A percentile compares a stretch with the other conserved stretches of the same genome.
These are phyloP conservation scores for Xylariaceae sp. DNA, from an alignment of 2,329 filamentous ascomycete species.

Conservation along the genomic window DNA sequence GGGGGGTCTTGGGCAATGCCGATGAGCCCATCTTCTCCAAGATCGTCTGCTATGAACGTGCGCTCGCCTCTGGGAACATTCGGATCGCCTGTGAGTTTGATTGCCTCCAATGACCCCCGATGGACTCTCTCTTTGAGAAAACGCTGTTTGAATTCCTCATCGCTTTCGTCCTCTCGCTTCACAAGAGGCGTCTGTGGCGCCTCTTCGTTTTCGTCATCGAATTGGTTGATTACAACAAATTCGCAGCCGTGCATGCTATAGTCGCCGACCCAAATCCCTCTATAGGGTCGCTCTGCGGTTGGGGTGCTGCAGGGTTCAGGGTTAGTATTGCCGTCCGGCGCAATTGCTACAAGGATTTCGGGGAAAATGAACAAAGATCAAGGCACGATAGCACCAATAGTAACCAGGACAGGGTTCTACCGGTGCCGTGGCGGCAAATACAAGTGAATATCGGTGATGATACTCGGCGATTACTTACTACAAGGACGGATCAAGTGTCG, in stretches of 20 bases:
- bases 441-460: neutral
- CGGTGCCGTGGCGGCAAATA: neutral
- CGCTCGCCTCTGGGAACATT: constrained; percentile 84
- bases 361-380: neutral
- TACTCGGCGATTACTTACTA: constrained; percentile 41
- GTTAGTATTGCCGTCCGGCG: constrained; percentile 4
- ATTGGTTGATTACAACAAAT: constrained; percentile 77
- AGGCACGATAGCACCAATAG: neutral
- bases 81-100: constrained; percentile 88
- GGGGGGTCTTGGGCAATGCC: constrained; percentile 58
- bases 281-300: constrained; percentile 72
- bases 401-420: neutral
- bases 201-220: constrained; percentile 50
- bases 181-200: constrained; percentile 39
- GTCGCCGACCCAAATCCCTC: constrained; percentile 89
- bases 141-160: constrained; percentile 42
- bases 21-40: constrained; percentile 62
- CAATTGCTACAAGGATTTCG: neutral
- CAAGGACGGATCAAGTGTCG: constrained; percentile 65
- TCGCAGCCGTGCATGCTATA: constrained; percentile 86
- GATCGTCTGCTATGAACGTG: constrained; percentile 74
- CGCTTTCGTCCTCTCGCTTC: constrained; percentile 39
- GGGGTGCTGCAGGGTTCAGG: constrained; percentile 47
- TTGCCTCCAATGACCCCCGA: constrained; percentile 65
- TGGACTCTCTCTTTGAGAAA: constrained; percentile 48